Base-by-base conservation (phyloP, 345 rosid genomes). In the Mallotus nudiflorus region DNA sequence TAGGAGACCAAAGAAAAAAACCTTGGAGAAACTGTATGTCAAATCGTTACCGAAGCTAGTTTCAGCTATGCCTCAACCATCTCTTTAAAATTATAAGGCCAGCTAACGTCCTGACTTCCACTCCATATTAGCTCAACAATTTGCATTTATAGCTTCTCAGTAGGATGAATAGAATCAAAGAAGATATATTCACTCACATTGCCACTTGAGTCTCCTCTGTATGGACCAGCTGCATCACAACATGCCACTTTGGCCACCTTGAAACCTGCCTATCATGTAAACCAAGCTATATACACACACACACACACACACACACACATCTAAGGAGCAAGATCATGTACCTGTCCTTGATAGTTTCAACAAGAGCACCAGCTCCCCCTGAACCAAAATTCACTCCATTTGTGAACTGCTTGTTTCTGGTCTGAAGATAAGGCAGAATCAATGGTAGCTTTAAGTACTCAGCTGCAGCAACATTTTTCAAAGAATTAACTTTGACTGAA, bases 311-410 rank as follows among this genome's bases (percentile, higher is more conserved):
- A 12, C 14, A 18, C 0, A 42, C 14, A 24, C 4, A 12, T 1
- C 5, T 49, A 28, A 56, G 37, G n/a, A 16, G 33, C 1, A 31
- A 45, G 46, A 15, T 16, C 35, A 55, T 37, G 6, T 49, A 66
- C 66, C 20, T 1, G 3, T 48, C 70, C 70, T 44, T 4, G 60
- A 37, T n/a, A 5, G 74, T 51, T 40, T 64, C 74, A 7, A 15
- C 62, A 1, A 77, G 74, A 60, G 74, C 85, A 63, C 77, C 85
- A 24, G 74, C 80, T 51, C 77, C 82, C 0, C 46, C 78, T 18
- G 82, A 82, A 0, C 82, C 82, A 40, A 78, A 82, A 46, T 78
- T 82, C 9, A 67, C 63, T 31, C 82, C 78, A 50, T 70, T 15
- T 3, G 24, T 72, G 16, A 58, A 66, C 1, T 70, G 12, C 15